Percentiles rank a stretch among this genome's conserved stretches.
These are phyloP conservation scores for Eragrostis curvula DNA, from an alignment of 176 grass and related monocot species.

Conservation along the genomic window DNA sequence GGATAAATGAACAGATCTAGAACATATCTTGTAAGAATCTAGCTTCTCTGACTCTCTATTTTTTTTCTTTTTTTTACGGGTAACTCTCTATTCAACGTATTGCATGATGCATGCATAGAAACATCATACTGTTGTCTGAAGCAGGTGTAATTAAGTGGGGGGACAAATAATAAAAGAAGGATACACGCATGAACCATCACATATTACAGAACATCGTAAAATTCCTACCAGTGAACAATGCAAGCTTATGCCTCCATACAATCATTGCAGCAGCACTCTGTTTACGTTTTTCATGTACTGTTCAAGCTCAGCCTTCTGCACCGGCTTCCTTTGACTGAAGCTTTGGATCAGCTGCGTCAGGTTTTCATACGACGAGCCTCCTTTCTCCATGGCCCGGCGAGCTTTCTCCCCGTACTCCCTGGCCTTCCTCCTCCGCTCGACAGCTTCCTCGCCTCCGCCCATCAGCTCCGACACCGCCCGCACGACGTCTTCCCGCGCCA, in stretches of 20 bases:
- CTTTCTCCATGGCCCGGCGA: slow-evolving; percentile 44
- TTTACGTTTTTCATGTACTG: neutral
- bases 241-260: neutral
- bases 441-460: slow-evolving; percentile 40
- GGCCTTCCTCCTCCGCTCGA: slow-evolving; percentile 39
- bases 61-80: too few relatives aligned
- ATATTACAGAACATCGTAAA: too few relatives aligned
- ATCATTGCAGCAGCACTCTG: neutral
- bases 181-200: neutral
- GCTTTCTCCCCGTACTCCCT: slow-evolving; percentile 49
- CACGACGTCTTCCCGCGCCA: slow-evolving; percentile 19
- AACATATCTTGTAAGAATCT: too few relatives aligned
- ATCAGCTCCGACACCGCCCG: slow-evolving; percentile 45
- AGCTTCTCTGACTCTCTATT: too few relatives aligned
- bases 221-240: too few relatives aligned
- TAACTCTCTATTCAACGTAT: too few relatives aligned
- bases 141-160: neutral
- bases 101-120: neutral
- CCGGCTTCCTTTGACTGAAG: neutral
- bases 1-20: neutral
- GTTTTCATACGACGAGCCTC: slow-evolving; percentile 46
- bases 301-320: neutral
- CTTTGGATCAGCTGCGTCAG: slow-evolving; percentile 35
- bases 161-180: neutral
- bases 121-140: neutral